Conservation (phyloP, 129 eudicot species). For the Deinandra increscens region DNA sequence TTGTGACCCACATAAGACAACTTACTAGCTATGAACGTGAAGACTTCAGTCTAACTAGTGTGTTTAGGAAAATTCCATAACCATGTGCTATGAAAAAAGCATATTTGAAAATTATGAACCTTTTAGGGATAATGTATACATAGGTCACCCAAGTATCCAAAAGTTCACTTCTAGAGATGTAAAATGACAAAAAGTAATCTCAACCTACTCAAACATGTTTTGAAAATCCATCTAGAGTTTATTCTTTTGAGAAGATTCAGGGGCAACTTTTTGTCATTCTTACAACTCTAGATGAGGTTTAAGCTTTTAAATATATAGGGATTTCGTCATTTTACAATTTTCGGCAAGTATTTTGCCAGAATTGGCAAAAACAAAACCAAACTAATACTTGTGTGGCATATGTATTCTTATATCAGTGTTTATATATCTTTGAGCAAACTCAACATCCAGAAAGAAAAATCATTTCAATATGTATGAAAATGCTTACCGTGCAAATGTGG, state of each 20-base stretch:
- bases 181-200: neutral
- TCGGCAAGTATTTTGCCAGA: neutral
- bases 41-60: neutral
- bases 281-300: neutral
- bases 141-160: neutral
- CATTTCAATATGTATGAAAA: constrained; percentile 12
- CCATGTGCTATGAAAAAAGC: neutral
- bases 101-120: neutral
- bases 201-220: neutral
- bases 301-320: neutral
- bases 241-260: neutral
- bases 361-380: neutral
- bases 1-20: constrained; percentile 21
- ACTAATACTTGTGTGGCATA: neutral
- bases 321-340: neutral
- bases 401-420: neutral
- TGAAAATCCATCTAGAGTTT: neutral
- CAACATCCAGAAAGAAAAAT: constrained; percentile 18
- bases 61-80: neutral
- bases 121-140: neutral
- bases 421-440: constrained; percentile 13
- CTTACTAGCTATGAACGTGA: constrained; percentile 1
- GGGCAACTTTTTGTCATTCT: neutral
- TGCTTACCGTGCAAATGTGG: constrained; percentile 59
- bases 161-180: constrained; percentile 5